Base-by-base conservation (phyloP, 2,329 filamentous ascomycete species). In the Fusarium virguliforme region DNA sequence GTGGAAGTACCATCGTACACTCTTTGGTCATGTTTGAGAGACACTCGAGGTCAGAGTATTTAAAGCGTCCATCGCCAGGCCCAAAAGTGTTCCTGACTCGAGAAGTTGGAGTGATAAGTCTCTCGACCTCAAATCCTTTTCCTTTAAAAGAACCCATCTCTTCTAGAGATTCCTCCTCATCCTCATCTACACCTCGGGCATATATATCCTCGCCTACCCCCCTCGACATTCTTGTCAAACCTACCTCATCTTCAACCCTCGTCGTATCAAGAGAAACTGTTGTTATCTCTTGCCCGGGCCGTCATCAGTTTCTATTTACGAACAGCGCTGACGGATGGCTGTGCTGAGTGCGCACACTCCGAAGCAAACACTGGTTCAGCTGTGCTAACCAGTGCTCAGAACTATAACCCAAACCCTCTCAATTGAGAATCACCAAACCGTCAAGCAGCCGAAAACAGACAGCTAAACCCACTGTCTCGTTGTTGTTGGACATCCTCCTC, bases 251-350 rank as follows among this genome's bases (percentile, higher is more conserved):
- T 67, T 65, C 59, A 60, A 62, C 58, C 60, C 41, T 59, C 54
- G 62, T 66, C 73, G 67, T 73, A 76, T 75, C 74, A 75, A 76
- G 71, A 74, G 74, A 72, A 48, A 67, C 53, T 60, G 56, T 51
- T 70, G 70, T 76, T 76, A 76, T 76, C 75, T 76, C 70, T 76
- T 69, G 66, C 62, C 54, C 65, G 62, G 63, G 60, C 64, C 69
- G 64, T 64, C 68, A 64, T 70, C 73, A 73, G 75, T 69, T 76
- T 64, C 75, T 76, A 76, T 76, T 76, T 76, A 68, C 70, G 62
- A 18, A 76, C 73, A 76, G 72, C 61, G 75, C 73, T 76, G 75
- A 76, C 72, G 74, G 66, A 76, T 76, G 75, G 75, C 75, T 76
- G 73, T 76, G 68, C 65, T 76, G 75, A 76, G 73, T 76, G 73